Evolutionary conservation across 1,284 basidiomycete genomes (phyloP), one percentile per base, ranked within the genome.

Genomic region (Tilletia setariae): DNA sequence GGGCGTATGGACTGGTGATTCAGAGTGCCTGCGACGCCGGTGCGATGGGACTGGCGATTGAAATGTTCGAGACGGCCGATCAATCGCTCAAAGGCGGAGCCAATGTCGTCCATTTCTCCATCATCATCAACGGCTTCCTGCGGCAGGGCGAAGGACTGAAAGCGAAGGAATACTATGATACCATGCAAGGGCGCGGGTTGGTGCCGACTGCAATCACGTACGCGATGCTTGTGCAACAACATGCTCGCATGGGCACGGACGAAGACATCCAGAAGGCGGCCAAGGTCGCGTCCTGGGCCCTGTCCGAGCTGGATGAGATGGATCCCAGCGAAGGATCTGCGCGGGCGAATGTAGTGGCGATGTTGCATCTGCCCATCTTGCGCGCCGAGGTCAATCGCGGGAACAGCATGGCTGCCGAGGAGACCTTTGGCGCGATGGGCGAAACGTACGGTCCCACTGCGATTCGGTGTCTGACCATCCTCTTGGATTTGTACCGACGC

Each of bases 1-100:
- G 86, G 69, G 90, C 91, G 0, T 97, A 90, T 82, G 87, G 91
- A 0, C 85, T 92, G 59, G 84, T 93, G 59, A 88, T 96, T 63
- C 90, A 92, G 80, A 90, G 91, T 0, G 91, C 94, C 1, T 91
- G 90, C 77, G 91, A 95, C 76, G 85, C 88, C 19, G 87, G 89
- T 2, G 82, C 86, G 63, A 88, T 94, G 86, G 84, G 85, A 30
- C 81, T 88, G 1, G 93, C 93, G 2, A 83, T 86, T 67, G 85
- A 89, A 15, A 85, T 96, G 21, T 90, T 91, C 59, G 68, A 66
- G 4, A 68, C 74, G 51, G 72, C 74, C 4, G 80, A 82, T 19
- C 13, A 43, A 9, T 49, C 56, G 19, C 62, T 80, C 13, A 15
- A 46, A 7, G 74, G 71, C 11, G 79, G 77, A 21, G 77, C 85